These are phyloP conservation scores for Saccharomycopsis capsularis DNA, from an alignment of 805 yeast species.

Conservation along the genomic window DNA sequence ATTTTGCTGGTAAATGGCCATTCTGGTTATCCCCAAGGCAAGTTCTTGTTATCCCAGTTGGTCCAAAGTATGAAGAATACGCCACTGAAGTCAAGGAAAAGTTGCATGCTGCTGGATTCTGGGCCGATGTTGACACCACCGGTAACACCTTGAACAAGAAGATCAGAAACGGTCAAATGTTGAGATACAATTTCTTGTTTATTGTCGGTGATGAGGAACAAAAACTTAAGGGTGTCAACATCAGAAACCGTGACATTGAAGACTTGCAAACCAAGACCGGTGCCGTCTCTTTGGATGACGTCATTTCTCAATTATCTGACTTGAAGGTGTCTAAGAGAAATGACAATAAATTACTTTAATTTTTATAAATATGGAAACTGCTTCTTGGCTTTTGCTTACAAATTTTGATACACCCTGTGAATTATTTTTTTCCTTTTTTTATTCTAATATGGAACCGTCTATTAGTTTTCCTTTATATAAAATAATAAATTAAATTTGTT, in stretches of 20 bases:
- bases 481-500: too few species aligned
- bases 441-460: too few species aligned
- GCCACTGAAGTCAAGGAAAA: constrained; percentile 73
- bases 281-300: constrained; percentile 64
- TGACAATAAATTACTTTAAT: constrained; percentile 41
- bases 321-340: constrained; percentile 70
- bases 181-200: constrained; percentile 91
- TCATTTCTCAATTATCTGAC: constrained; percentile 56
- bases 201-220: constrained; percentile 96
- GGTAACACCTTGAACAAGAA: constrained; percentile 98
- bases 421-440: too few species aligned
- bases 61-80: constrained; percentile 85
- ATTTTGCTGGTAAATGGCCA: constrained; percentile 99
- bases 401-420: too few species aligned
- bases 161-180: constrained; percentile 92
- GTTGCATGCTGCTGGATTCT: constrained; percentile 62
- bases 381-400: too few species aligned
- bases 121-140: constrained; percentile 84
- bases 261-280: constrained; percentile 89
- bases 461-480: too few species aligned
- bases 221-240: constrained; percentile 71
- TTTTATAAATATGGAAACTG: too few species aligned
- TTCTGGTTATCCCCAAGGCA: constrained; percentile 99
- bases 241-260: constrained; percentile 92
- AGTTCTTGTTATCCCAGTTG: constrained; percentile 92